Evolutionary conservation across 176 grass and related monocot genomes (phyloP).

Genomic region (Lolium rigidum): DNA sequence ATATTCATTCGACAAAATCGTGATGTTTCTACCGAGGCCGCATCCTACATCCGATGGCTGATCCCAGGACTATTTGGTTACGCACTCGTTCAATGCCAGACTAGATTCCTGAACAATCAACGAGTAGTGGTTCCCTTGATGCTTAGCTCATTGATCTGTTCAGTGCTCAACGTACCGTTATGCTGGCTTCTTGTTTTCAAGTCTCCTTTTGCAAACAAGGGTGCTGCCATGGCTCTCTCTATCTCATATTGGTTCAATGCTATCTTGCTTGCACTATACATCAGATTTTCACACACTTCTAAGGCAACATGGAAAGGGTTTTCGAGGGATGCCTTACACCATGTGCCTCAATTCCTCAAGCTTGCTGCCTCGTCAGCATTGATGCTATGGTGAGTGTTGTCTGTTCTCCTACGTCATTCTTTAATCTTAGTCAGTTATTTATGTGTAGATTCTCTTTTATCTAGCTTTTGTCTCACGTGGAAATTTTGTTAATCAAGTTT

Average conservation of each 20-base stretch:
- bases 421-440: neutral
- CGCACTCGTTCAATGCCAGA: conserved; percentile 59
- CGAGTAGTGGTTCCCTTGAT: conserved; percentile 62
- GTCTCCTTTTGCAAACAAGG: conserved; percentile 48
- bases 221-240: conserved; percentile 57
- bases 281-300: conserved; percentile 56
- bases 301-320: conserved; percentile 44
- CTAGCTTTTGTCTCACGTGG: neutral
- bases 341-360: conserved; percentile 56
- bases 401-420: neutral
- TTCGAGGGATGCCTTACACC: conserved; percentile 43
- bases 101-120: conserved; percentile 66
- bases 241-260: conserved; percentile 64
- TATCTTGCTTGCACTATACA: conserved; percentile 55
- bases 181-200: conserved; percentile 63
- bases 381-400: conserved; percentile 52
- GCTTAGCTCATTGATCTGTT: conserved; percentile 55
- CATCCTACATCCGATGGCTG: conserved; percentile 53
- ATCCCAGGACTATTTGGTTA: conserved; percentile 65
- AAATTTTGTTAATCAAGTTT: conserved; percentile 41
- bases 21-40: conserved; percentile 61
- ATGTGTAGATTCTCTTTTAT: neutral
- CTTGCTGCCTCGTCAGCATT: conserved; percentile 64
- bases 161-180: conserved; percentile 41
- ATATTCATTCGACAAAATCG: conserved; percentile 52